Evolutionary conservation across 2,329 filamentous ascomycete species (phyloP), one percentile per base, ranked within the genome.

Genomic region (Diaporthe sp.): DNA sequence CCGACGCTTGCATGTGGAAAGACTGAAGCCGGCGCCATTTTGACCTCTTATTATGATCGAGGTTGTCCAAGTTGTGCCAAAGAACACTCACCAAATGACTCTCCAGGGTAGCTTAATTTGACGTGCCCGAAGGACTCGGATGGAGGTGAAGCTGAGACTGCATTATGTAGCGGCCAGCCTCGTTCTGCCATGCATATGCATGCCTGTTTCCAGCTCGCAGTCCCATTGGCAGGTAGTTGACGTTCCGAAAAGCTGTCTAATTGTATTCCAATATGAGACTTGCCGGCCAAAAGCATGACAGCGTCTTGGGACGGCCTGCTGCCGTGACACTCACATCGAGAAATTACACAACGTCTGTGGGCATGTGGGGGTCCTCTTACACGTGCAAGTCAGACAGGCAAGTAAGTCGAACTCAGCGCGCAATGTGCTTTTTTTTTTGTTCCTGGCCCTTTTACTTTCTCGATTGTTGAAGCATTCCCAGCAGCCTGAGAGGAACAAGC

Each of bases 331-430:
- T 10, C 39, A n/a, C 19, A 28, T 39, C 4, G 37, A 65, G 19
- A 57, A 55, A 67, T 73, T 55, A 73, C 70, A 73, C 49, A 65
- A 42, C 71, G 15, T 61, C 70, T 51, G 57, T 62, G 70, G 13
- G 44, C 58, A 62, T 73, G 34, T 37, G 15, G 51, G 19, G 51
- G 34, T 34, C 8, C 39, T 59, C 28, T 17, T 55, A 37, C 70
- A 72, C 70, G 31, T 62, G 57, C 44, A 31, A 4, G 25, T 44
- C 46, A 37, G 25, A 55, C 70, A 42, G 34, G n/a, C 12, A 51
- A 28, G 17, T n/a, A 49, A 19, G 1, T 51, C 22, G 12, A 34
- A 37, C 17, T 17, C 49, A 12, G n/a, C 49, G 34, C 65, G 39
- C 65, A 55, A 53, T 10, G 22, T 53, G 46, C 46, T 39, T 8